Evolutionary conservation across 2,329 filamentous ascomycete species (phyloP).

Genomic region (Pseudocercospora cruenta): DNA sequence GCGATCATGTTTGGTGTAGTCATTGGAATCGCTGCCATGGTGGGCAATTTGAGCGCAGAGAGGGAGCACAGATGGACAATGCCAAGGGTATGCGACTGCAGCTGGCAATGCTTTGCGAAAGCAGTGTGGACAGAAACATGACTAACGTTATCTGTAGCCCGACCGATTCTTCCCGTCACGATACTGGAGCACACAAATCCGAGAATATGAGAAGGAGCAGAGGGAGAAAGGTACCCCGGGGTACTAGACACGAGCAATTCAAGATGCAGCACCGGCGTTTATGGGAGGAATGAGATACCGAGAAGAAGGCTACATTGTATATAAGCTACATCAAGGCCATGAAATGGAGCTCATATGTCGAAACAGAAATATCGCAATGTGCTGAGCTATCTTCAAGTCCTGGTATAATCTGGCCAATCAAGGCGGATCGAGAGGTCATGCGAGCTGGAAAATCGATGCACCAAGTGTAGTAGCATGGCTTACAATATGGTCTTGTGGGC

Average conservation of each 20-base stretch:
- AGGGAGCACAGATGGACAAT: constrained; percentile 73
- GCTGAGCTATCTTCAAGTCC: background rate
- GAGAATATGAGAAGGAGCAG: constrained; percentile 63
- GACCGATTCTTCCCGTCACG: constrained; percentile 81
- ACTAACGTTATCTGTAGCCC: constrained; percentile 42
- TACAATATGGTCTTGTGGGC: background rate
- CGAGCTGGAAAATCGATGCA: background rate
- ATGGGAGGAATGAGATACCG: constrained; percentile 6
- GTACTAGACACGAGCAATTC: constrained; percentile 14
- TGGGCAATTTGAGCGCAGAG: constrained; percentile 72
- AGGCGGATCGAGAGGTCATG: background rate
- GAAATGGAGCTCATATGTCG: constrained; percentile 17
- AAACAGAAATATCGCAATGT: background rate
- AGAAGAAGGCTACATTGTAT: constrained; percentile 10
- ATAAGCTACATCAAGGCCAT: constrained; percentile 9
- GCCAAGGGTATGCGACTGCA: constrained; percentile 57
- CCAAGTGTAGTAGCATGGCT: background rate
- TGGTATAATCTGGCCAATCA: background rate
- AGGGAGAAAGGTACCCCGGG: constrained; percentile 24
- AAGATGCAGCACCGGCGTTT: background rate
- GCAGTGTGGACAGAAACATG: background rate
- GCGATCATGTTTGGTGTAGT: constrained; percentile 71
- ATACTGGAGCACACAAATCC: constrained; percentile 75
- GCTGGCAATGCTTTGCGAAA: background rate
- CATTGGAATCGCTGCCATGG: constrained; percentile 67